Conservation (phyloP, 2,329 filamentous ascomycete genomes). For the Penicillium sp. region DNA sequence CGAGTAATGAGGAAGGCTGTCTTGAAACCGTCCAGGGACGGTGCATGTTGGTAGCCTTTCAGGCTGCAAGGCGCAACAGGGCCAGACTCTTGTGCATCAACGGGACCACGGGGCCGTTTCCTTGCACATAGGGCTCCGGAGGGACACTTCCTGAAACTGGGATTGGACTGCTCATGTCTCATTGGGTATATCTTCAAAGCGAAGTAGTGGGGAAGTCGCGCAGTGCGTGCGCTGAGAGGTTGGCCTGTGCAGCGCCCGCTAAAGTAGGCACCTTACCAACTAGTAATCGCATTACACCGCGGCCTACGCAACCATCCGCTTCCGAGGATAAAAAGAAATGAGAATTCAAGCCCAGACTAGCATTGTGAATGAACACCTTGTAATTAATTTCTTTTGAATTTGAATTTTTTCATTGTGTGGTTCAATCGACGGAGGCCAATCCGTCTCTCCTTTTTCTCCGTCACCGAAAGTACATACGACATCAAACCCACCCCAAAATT, state of each 20-base stretch:
- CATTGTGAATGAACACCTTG: not conserved
- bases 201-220: constrained; percentile 5
- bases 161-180: not conserved
- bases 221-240: constrained; percentile 5
- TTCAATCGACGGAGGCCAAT: not conserved
- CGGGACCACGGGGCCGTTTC: not conserved
- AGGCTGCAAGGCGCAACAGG: constrained; percentile 15
- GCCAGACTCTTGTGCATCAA: constrained; percentile 15
- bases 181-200: not conserved
- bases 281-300: constrained; percentile 15
- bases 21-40: not conserved
- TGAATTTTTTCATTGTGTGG: not conserved
- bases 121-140: not conserved
- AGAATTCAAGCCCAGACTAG: not conserved
- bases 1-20: not conserved
- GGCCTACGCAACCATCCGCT: constrained; percentile 26
- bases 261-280: not conserved
- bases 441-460: constrained; percentile 7
- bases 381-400: not conserved
- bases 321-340: constrained; percentile 5
- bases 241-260: not conserved
- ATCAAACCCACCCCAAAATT: constrained; percentile 21
- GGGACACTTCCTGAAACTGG: not conserved
- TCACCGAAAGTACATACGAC: constrained; percentile 3
- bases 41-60: not conserved